Evolutionary conservation across 2,329 filamentous ascomycete genomes (phyloP).

Genomic region (Aureobasidium sp.): DNA sequence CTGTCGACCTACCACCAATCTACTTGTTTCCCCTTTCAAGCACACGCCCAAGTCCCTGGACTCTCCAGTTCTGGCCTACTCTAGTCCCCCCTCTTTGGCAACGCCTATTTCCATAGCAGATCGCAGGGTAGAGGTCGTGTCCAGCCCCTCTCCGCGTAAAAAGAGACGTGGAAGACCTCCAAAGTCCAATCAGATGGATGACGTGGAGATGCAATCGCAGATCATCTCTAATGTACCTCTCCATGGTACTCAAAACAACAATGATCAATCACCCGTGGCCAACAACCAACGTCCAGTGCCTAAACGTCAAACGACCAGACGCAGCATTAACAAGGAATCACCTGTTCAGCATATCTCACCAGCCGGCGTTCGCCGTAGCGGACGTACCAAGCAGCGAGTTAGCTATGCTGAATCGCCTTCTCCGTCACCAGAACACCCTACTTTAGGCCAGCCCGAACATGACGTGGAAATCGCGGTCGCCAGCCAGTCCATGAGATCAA

Average conservation of each 20-base stretch:
- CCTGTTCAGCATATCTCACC: neutral
- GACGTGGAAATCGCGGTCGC: too few species aligned
- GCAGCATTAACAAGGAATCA: neutral
- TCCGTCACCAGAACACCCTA: neutral
- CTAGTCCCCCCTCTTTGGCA: neutral
- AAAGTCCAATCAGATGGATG: neutral
- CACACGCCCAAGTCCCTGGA: neutral
- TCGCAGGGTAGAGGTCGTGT: too few species aligned
- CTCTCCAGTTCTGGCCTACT: neutral
- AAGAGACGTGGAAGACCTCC: constrained; percentile 4
- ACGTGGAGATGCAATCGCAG: too few species aligned
- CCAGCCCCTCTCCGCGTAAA: neutral
- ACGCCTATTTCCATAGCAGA: neutral
- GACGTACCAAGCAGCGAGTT: constrained; percentile 1
- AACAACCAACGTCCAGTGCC: neutral
- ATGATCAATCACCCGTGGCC: neutral
- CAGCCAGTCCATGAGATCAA: neutral
- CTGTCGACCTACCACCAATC: neutral
- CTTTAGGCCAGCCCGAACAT: neutral
- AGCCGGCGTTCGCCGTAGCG: constrained; percentile 3
- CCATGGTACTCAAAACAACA: neutral
- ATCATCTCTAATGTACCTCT: too few species aligned
- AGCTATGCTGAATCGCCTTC: constrained; percentile 6
- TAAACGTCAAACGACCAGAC: neutral
- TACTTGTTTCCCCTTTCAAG: neutral